Percentiles rank a stretch among this genome's conserved stretches.
Conservation (phyloP, 352 stramenopile genomes). For the Phytophthora pseudosyringae region DNA sequence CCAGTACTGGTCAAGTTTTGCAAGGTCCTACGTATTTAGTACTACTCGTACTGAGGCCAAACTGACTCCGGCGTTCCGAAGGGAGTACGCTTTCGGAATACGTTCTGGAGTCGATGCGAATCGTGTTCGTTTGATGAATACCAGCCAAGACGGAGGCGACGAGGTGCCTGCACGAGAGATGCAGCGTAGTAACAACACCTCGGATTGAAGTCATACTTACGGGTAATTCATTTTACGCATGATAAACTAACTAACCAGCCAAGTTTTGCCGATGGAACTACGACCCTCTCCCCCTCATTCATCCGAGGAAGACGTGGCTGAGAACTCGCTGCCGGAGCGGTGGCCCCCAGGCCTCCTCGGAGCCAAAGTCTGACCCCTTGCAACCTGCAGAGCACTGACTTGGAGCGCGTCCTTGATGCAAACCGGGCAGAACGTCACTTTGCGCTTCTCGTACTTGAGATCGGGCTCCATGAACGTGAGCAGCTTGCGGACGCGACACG, state of each 20-base stretch:
- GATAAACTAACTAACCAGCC: constrained; percentile 13
- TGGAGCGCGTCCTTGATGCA: constrained; percentile 46
- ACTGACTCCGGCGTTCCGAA: too few species aligned
- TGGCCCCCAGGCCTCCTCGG: constrained; percentile 10
- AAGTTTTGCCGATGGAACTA: constrained; percentile 8
- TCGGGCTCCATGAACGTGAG: constrained; percentile 47
- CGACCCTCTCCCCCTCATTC: constrained; percentile 6
- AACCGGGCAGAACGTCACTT: constrained; percentile 50
- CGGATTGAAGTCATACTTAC: constrained; percentile 8
- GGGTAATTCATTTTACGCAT: constrained; percentile 19
- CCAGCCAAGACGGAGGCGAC: too few species aligned
- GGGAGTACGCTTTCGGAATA: too few species aligned
- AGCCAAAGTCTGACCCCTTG: constrained; percentile 22
- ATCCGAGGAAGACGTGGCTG: constrained; percentile 34
- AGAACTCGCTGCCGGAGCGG: constrained; percentile 29
- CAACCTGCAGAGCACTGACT: constrained; percentile 37
- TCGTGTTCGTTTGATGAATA: too few species aligned
- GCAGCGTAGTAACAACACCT: too few species aligned
- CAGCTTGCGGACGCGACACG: constrained; percentile 45
- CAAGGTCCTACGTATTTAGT: too few species aligned
- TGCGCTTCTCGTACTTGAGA: constrained; percentile 45
- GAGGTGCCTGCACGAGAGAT: too few species aligned
- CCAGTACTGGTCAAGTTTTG: too few species aligned
- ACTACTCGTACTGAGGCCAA: too few species aligned
- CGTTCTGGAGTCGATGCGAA: neutral